Base-by-base conservation (phyloP, 2,329 filamentous ascomycete species). In the Saccharata proteae region DNA sequence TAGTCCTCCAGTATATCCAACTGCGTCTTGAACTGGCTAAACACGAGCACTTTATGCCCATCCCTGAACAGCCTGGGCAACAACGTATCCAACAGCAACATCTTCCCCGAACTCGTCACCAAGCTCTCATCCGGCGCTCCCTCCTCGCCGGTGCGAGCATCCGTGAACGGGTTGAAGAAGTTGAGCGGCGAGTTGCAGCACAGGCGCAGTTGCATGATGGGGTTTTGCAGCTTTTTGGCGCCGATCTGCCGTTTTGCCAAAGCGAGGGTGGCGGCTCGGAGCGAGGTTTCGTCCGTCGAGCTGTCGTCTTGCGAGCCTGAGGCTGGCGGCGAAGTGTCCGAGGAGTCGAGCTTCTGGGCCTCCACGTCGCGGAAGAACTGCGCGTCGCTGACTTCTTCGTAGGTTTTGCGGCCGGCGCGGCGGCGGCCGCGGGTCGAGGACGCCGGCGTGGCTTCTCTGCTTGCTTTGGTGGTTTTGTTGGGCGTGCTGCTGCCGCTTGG, bases 171-270 rank as follows among this genome's bases (percentile, higher is more conserved):
- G 50, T 85, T 92, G 58, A 93, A 96, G 53, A 98, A 96, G 49
- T 94, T 93, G 56, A 94, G 86, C 0, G 90, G 90, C 1, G 77
- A 83, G 54, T 98, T 93, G 56, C 90, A 96, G 8, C 83, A 84
- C 0, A 94, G 69, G 0, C 90, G 80, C 3, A 93, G 72, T 51
- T 98, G 90, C 66, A 93, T 84, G 13, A 96, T 60, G 0, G 85
- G 81, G 43, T 98, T 98, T 27, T 90, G 86, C 2, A 96, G 67
- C 48, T 93, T 94, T 61, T 96, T 96, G 25, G 74, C 72, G 3
- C 76, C 66, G n/a, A 96, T 82, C 52, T 94, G 83, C 33, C 81
- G 78, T 52, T 88, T 92, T 0, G 85, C 86, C 36, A 84, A 61
- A 6, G 83, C 78, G 1, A 88, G 66, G 0, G 75, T 84, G 29